phyloP scores from a whole-genome alignment of 1,284 basidiomycete genomes.

The Sanghuangporus baumii region DNA sequence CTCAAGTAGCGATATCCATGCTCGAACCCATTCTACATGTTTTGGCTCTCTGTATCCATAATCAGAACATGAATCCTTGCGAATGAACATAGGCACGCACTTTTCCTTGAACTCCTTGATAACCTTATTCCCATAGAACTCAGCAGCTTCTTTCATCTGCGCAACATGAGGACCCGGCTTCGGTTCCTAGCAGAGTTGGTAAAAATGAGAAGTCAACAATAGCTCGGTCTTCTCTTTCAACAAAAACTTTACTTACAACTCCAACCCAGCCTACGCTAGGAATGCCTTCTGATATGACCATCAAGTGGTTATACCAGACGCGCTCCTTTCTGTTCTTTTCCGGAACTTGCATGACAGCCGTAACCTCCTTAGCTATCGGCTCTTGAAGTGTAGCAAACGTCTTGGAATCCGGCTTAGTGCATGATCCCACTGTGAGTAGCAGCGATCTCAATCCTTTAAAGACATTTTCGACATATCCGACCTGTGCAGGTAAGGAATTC shows the following conservation, averaged over 20 bases:
- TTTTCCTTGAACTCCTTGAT: conserved; percentile 93
- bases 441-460: conserved; percentile 67
- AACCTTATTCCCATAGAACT: conserved; percentile 89
- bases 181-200: conserved; percentile 46
- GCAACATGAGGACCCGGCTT: conserved; percentile 83
- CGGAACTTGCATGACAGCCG: conserved; percentile 73
- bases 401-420: conserved; percentile 74
- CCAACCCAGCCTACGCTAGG: conserved; percentile 92
- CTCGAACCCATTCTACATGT: conserved; percentile 85
- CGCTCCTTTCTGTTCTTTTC: conserved; percentile 80
- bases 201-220: conserved; percentile 1
- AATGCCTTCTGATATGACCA: conserved; percentile 77
- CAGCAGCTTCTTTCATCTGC: conserved; percentile 84
- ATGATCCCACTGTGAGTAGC: conserved; percentile 64
- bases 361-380: conserved; percentile 73
- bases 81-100: conserved; percentile 39
- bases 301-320: conserved; percentile 81
- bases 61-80: conserved; percentile 6
- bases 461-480: conserved; percentile 61
- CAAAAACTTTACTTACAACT: conserved; percentile 46
- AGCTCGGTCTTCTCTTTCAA: not conserved
- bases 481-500: conserved; percentile 38
- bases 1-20: conserved; percentile 71
- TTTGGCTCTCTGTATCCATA: conserved; percentile 66
- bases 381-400: conserved; percentile 58